Evolutionary conservation across 768 basidiomycete genomes (phyloP), one percentile per base, ranked within the genome.

Genomic region (Tubosaeta sp.): DNA sequence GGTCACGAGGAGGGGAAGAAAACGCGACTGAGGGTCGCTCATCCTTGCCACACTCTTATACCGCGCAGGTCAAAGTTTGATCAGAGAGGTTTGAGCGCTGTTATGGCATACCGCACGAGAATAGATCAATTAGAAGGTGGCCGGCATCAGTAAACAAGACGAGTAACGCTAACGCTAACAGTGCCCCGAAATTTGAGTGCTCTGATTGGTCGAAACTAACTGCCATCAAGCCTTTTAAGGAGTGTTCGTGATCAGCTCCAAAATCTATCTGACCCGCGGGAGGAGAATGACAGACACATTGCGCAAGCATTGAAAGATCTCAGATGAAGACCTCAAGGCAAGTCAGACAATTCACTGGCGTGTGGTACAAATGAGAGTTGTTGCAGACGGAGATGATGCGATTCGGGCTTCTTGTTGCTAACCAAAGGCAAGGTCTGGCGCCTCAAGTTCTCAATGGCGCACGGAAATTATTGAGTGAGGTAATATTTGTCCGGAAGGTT

Each of bases 261-360:
- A n/a, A n/a, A n/a, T n/a, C 4, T 78, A 83, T 57, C 72, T 77
- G 8, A 82, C 85, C 0, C 91, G 92, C 64, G 91, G 91, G 18
- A 78, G 89, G 44, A 76, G 91, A 51, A 72, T 90, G 12, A 73
- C 78, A 43, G 91, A 94, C 63, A 89, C 88, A 19, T 67, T 93
- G 42, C 79, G 76, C 56, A 83, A 86, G 58, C 79, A 77, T 60
- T 91, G 89, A 65, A 70, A 68, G 13, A 76, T 91, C 53, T 62
- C 71, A 6, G 82, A 87, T 46, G 79, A 84, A 8, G 74, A 76
- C 55, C 65, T 90, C 25, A 60, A 75, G 66, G 90, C 86, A 49
- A 49, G 76, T 48, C 36, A n/a, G 46, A 39, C 21, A 11, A 21
- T 27, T 32, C 24, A 27, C 30, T 47, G 21, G 24, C 21, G 14